Conservation (phyloP, 768 basidiomycete species). For the Podaxis mareebaensis region DNA sequence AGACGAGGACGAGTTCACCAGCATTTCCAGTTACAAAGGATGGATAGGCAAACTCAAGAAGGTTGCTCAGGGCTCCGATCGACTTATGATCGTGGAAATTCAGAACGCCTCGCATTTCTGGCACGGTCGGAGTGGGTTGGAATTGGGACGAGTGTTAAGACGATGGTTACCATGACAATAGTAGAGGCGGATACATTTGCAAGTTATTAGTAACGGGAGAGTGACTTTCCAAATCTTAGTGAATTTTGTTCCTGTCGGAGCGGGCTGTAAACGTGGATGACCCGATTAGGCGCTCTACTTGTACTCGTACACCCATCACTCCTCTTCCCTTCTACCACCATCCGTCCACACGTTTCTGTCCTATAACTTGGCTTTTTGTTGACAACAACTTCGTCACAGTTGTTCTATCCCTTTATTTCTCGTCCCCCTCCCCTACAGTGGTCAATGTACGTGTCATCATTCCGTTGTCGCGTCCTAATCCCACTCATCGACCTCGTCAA, state of each 20-base stretch:
- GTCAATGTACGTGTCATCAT: conserved; percentile 33
- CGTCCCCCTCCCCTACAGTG: conserved; percentile 18
- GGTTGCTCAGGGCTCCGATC: conserved; percentile 16
- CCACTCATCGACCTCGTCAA: conserved; percentile 19
- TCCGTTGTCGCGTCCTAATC: conserved; percentile 22
- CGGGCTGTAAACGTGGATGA: conserved; percentile 3
- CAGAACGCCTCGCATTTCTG: conserved; percentile 68
- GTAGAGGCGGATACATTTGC: conserved; percentile 5
- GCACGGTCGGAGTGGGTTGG: conserved; percentile 37
- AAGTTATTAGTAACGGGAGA: conserved; percentile 1
- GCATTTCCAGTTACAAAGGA: conserved; percentile 47
- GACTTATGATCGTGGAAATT: conserved; percentile 40
- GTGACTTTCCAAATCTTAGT: background rate
- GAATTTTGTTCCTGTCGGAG: background rate
- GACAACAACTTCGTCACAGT: background rate
- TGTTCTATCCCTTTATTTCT: conserved; percentile 10
- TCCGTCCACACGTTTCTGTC: background rate
- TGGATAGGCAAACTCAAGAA: conserved; percentile 51
- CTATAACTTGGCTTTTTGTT: too few relatives aligned
- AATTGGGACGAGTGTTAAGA: conserved; percentile 29
- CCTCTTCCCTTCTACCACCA: conserved; percentile 6
- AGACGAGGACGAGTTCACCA: conserved; percentile 72
- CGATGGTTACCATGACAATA: conserved; percentile 36
- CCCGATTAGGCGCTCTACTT: conserved; percentile 6
- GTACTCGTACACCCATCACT: background rate